Evolutionary conservation across 495 filamentous ascomycete species (phyloP), one percentile per base, ranked within the genome.

Genomic region (Penicillium turbatum): DNA sequence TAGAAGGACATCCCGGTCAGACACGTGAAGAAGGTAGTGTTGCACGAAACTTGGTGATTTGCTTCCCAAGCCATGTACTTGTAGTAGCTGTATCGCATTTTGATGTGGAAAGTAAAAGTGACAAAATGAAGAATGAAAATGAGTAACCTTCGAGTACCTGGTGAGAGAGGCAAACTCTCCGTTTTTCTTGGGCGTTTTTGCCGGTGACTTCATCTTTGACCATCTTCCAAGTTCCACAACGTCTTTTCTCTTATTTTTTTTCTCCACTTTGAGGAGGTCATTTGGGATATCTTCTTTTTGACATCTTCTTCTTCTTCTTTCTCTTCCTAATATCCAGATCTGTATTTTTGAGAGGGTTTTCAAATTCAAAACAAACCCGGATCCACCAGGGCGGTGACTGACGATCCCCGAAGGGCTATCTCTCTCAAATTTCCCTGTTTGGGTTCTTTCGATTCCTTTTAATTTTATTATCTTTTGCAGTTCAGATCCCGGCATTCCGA

Each of bases 351-450:
- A 10, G 31, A 36, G 34, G 34, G 12, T n/a, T n/a, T 13, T n/a
- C 12, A n/a, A n/a, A n/a, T 3, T n/a, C 31, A 44, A 46, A 27
- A 56, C 36, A 37, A 40, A 37, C 44, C 49, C 32, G 46, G 46
- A 43, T 51, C 53, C 53, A 34, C 19, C 35, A 61, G 56, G 62
- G 62, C 62, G 62, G 62, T 64, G 62, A 64, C 62, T 59, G 59
- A 62, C 62, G 62, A 51, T 47, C 48, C 5, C 35, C 54, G 37
- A 43, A 36, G 57, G 38, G 44, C 50, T 30, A 12, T 35, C 46
- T 49, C 54, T 41, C 36, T n/a, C n/a, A n/a, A 26, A 57, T 52
- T 56, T 42, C 56, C 57, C 44, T 54, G 21, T 12, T 35, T 35
- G 4, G 13, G 32, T 61, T 24, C 31, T 16, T 21, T 19, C 3